Evolutionary conservation across 192 early-diverging fungal species (phyloP), one percentile per base, ranked within the genome.

Genomic region (Coemansia sp.): DNA sequence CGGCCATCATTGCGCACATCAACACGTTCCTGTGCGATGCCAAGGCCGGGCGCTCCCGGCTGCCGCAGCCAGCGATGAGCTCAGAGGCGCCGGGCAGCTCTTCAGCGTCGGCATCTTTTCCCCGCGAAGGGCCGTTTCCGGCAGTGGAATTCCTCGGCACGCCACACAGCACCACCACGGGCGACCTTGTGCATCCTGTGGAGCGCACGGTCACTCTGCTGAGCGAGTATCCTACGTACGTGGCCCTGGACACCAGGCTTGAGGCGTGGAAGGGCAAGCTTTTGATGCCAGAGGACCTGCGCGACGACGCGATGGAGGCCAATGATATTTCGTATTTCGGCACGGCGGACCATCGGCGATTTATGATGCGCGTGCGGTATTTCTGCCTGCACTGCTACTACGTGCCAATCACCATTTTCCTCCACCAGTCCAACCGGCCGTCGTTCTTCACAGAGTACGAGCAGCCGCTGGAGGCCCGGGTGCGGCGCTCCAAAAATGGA

Each of bases 291-390:
- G 81, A 83, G 55, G 81, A 83, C 7, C 65, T 83, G 70, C 75
- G 81, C 15, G 81, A 83, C 61, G 81, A 83, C 45, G 68, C 81
- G 0, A 70, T 69, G 17, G 72, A 73, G 14, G 75, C 81, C 6
- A 63, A 65, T 1, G 76, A 83, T 33, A 83, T 83, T 5, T 70
- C 81, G 20, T 83, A 78, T 32, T 83, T 83, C 51, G 81, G 81
- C 58, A 78, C 65, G 1, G 81, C 81, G 9, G 81, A 83, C 43
- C 81, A 83, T n/a, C 76, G 81, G 2, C 72, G 81, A 52, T 83
- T 83, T 45, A 83, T 83, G 81, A 83, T 83, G 81, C 81, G 81
- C 12, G 81, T 83, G 64, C 75, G 81, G 15, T 83, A 83, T 53
- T 78, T 83, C 18, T 83, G 81, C 60, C 60, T 83, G 55, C 81